Evolutionary conservation across 352 stramenopile species (phyloP).

Genomic region (Pythium insidiosum): DNA sequence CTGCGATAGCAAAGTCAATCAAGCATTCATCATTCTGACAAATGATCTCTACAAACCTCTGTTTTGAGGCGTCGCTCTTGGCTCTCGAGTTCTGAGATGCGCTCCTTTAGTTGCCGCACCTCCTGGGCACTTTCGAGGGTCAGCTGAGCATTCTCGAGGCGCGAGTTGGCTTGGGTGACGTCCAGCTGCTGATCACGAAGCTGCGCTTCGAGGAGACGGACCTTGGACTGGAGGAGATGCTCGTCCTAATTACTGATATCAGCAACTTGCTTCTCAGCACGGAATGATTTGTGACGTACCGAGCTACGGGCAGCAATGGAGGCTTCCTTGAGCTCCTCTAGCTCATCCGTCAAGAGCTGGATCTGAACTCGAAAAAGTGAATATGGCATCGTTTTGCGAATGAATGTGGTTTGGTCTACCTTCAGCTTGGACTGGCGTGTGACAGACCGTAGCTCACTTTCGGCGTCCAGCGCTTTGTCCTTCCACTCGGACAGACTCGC

Average conservation of each 20-base stretch:
- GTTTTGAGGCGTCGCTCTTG: slow-evolving; percentile 59
- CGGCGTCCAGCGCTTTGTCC: slow-evolving; percentile 52
- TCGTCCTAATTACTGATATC: too few relatives aligned
- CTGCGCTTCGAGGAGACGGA: slow-evolving; percentile 52
- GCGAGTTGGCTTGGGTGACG: slow-evolving; percentile 31
- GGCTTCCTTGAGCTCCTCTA: slow-evolving; percentile 20
- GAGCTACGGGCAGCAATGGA: slow-evolving; percentile 8
- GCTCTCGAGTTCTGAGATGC: slow-evolving; percentile 49
- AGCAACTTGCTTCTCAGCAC: too few relatives aligned
- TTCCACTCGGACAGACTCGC: slow-evolving; percentile 60
- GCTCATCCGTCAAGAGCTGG: slow-evolving; percentile 49
- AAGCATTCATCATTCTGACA: not conserved
- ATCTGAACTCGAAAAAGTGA: too few relatives aligned
- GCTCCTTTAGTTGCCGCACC: slow-evolving; percentile 44
- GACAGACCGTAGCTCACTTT: slow-evolving; percentile 33
- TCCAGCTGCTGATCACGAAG: slow-evolving; percentile 50
- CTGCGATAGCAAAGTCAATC: not conserved
- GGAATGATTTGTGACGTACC: slow-evolving; percentile 2
- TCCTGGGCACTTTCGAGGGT: slow-evolving; percentile 40
- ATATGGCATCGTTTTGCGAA: too few relatives aligned
- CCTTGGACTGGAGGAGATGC: slow-evolving; percentile 53
- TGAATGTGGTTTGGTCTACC: too few relatives aligned
- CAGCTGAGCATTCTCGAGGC: slow-evolving; percentile 35
- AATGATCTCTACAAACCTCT: slow-evolving; percentile 22
- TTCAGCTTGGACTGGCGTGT: slow-evolving; percentile 44